Evolutionary conservation across 1,139 yeast genomes (phyloP).

Genomic region (Yamadazyma aaseri): DNA sequence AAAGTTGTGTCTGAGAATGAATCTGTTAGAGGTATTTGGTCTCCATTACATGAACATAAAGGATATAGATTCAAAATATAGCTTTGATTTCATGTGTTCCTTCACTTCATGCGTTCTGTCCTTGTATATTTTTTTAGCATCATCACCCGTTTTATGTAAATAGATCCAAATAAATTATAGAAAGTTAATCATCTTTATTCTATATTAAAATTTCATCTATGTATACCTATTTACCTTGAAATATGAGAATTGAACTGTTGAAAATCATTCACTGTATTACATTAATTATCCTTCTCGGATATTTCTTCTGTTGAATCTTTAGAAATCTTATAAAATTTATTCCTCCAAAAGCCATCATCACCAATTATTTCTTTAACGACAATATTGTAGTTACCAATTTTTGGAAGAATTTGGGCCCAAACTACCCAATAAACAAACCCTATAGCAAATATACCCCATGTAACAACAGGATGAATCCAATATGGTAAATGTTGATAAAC

Average conservation of each 20-base stretch:
- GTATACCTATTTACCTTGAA: too few species aligned
- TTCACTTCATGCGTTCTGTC: too few species aligned
- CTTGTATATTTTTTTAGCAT: constrained; percentile 1
- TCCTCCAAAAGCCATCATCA: constrained; percentile 75
- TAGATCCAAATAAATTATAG: constrained; percentile 43
- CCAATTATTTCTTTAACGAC: constrained; percentile 61
- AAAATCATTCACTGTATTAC: background rate
- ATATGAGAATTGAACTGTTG: constrained; percentile 1
- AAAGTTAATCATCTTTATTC: too few species aligned
- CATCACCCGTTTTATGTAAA: background rate
- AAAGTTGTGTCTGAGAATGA: constrained; percentile 78
- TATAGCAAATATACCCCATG: constrained; percentile 72
- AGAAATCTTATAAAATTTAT: constrained; percentile 49
- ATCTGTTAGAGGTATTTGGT: constrained; percentile 96
- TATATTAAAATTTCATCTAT: too few species aligned
- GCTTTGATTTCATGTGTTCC: constrained; percentile 4
- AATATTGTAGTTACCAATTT: constrained; percentile 55
- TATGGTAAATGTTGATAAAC: constrained; percentile 71
- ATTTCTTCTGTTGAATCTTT: constrained; percentile 21
- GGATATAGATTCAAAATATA: constrained; percentile 65
- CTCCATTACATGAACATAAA: constrained; percentile 84
- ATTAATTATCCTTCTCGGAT: constrained; percentile 9
- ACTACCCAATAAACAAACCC: constrained; percentile 73
- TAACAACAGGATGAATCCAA: constrained; percentile 79
- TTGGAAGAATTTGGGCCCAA: constrained; percentile 64